These are phyloP conservation scores for Tetrapisispora phaffii DNA, from an alignment of 805 yeast species.

Conservation along the genomic window DNA sequence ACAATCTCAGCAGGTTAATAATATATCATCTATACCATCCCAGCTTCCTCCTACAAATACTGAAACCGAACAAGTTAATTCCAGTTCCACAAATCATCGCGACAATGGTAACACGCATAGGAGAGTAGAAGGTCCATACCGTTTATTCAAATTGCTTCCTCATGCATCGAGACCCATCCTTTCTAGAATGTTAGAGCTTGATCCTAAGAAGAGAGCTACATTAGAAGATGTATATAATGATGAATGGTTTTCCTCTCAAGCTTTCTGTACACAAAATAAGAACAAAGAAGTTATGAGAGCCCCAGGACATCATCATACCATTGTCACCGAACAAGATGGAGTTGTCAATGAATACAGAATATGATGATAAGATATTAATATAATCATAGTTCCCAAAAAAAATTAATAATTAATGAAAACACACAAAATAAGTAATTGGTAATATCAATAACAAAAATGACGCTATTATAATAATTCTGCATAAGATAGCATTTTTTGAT, in stretches of 20 bases:
- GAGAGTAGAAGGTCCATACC: constrained; percentile 67
- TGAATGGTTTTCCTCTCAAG: constrained; percentile 58
- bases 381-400: neutral
- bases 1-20: neutral
- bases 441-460: neutral
- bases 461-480: neutral
- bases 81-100: neutral
- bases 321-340: constrained; percentile 33
- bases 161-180: constrained; percentile 75
- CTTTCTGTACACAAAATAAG: constrained; percentile 45
- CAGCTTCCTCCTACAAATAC: neutral
- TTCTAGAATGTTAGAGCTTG: constrained; percentile 53
- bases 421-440: neutral
- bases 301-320: constrained; percentile 42
- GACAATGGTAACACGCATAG: neutral
- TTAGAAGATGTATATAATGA: constrained; percentile 56
- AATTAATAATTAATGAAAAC: neutral
- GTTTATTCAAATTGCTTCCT: constrained; percentile 69
- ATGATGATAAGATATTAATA: neutral
- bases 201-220: constrained; percentile 53
- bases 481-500: neutral
- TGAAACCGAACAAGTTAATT: neutral
- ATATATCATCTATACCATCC: neutral
- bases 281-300: constrained; percentile 34
- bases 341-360: neutral